A percentile compares a stretch with the other conserved stretches of the same genome.
Conservation (phyloP, 768 basidiomycete genomes). For the Tricholoma flavovirens region DNA sequence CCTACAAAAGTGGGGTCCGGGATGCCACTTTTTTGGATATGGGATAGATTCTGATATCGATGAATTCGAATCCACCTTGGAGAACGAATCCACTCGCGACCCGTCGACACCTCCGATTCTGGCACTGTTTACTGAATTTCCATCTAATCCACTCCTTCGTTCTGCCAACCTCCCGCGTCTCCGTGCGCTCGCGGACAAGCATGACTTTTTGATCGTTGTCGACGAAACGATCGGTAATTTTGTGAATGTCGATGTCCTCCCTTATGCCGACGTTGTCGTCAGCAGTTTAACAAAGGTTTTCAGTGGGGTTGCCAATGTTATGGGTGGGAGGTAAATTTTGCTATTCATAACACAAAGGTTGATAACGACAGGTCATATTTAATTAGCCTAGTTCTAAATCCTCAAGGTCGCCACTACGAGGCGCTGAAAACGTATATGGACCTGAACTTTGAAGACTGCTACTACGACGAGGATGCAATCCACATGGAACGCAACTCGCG, state of each 20-base stretch:
- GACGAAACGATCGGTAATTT: conserved; percentile 97
- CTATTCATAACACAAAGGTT: not conserved
- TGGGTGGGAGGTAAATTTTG: conserved; percentile 85
- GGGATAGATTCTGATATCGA: conserved; percentile 75
- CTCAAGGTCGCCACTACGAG: conserved; percentile 61
- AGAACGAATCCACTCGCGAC: conserved; percentile 31
- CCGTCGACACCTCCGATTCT: conserved; percentile 56
- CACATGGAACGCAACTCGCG: conserved; percentile 99
- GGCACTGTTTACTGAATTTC: conserved; percentile 89
- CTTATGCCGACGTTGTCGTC: conserved; percentile 83
- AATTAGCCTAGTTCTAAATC: conserved; percentile 81
- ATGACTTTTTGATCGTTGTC: conserved; percentile 81
- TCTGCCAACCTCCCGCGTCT: conserved; percentile 73
- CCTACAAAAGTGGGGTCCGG: conserved; percentile 93
- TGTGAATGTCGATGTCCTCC: conserved; percentile 85
- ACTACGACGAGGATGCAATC: conserved; percentile 88
- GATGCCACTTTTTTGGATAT: conserved; percentile 81
- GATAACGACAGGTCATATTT: not conserved
- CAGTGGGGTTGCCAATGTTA: conserved; percentile 90
- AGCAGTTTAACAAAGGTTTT: conserved; percentile 94
- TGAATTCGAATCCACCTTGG: conserved; percentile 59
- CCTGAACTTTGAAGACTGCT: conserved; percentile 71
- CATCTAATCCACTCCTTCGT: conserved; percentile 91
- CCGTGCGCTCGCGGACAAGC: conserved; percentile 76
- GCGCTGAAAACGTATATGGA: conserved; percentile 56